A percentile compares a stretch with the other conserved stretches of the same genome.
These are phyloP conservation scores for Penicillium diatomitis DNA, from an alignment of 495 filamentous ascomycete species.

Conservation along the genomic window DNA sequence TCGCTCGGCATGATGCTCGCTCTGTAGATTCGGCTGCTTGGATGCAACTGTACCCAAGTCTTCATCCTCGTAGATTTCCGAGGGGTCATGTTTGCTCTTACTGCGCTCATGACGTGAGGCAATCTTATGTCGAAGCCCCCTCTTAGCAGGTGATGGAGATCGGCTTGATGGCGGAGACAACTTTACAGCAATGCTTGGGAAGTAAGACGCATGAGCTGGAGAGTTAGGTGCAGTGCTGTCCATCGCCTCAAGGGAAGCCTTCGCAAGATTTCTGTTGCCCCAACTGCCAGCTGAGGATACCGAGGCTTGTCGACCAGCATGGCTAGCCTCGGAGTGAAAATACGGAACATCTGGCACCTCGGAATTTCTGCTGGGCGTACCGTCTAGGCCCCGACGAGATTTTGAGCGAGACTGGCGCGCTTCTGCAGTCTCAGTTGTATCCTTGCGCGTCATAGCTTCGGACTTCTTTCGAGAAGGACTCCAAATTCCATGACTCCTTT, in stretches of 20 bases:
- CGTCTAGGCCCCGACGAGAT: constrained; percentile 1
- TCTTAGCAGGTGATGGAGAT: constrained; percentile 42
- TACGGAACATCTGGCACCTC: constrained; percentile 3
- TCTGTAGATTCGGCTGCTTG: constrained; percentile 2
- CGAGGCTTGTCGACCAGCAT: constrained; percentile 17
- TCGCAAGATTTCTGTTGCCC: constrained; percentile 25
- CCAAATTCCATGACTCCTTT: constrained; percentile 5
- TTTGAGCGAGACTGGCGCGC: constrained; percentile 6
- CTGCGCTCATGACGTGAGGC: constrained; percentile 34
- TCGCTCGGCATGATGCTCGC: constrained; percentile 9
- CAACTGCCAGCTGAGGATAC: constrained; percentile 30
- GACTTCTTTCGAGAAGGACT: constrained; percentile 7
- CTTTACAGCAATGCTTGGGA: constrained; percentile 50
- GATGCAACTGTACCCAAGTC: constrained; percentile 16
- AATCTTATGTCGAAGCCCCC: constrained; percentile 35
- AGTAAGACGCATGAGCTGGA: constrained; percentile 33
- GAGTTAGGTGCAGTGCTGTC: constrained; percentile 41
- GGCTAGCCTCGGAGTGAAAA: constrained; percentile 2
- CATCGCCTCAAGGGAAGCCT: constrained; percentile 39
- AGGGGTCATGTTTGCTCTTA: constrained; percentile 29
- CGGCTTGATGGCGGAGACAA: constrained; percentile 45
- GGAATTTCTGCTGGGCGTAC: constrained; percentile 1
- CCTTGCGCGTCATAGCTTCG: constrained; percentile 2
- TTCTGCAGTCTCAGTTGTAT: constrained; percentile 2
- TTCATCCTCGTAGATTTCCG: constrained; percentile 14